Percentiles rank a stretch among this genome's conserved stretches.
phyloP scores from a whole-genome alignment of 2,329 filamentous ascomycete genomes.

The Seiridium cupressi region DNA sequence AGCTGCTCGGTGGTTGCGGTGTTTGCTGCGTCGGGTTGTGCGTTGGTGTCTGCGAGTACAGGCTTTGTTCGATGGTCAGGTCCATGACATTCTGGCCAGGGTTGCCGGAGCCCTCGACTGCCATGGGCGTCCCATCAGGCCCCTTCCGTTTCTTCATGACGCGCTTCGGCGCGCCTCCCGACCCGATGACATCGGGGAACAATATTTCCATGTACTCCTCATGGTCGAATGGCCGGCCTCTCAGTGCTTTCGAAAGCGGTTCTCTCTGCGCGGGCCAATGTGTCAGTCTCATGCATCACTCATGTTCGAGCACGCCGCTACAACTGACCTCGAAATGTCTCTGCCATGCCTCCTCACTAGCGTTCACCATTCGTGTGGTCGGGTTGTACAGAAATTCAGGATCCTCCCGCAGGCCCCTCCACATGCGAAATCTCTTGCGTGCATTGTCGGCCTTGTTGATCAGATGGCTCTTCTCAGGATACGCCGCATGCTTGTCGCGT shows the following conservation, averaged over 20 bases:
- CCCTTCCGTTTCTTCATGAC: conserved; percentile 54
- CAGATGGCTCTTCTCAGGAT: conserved; percentile 58
- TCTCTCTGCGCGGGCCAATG: conserved; percentile 43
- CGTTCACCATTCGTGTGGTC: conserved; percentile 48
- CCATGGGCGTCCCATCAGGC: conserved; percentile 40
- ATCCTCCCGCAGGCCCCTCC: conserved; percentile 57
- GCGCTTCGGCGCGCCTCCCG: conserved; percentile 57
- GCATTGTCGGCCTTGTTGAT: conserved; percentile 66
- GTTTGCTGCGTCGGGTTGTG: conserved; percentile 14
- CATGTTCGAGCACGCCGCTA: no score
- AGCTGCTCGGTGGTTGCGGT: conserved; percentile 6
- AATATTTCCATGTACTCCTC: conserved; percentile 60
- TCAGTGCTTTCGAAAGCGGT: conserved; percentile 54
- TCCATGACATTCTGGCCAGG: conserved; percentile 45
- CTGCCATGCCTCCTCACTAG: conserved; percentile 56
- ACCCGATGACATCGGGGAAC: conserved; percentile 59
- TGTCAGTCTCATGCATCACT: neutral
- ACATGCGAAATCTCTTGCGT: conserved; percentile 61
- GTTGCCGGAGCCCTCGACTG: conserved; percentile 43
- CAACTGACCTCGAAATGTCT: conserved; percentile 54
- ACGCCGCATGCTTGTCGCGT: conserved; percentile 53
- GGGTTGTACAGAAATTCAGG: conserved; percentile 56
- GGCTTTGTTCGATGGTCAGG: conserved; percentile 5
- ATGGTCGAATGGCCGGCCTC: conserved; percentile 58
- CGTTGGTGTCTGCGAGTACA: conserved; percentile 7